phyloP scores from a whole-genome alignment of 2,329 filamentous ascomycete species.

The Metarhizium brunneum region DNA sequence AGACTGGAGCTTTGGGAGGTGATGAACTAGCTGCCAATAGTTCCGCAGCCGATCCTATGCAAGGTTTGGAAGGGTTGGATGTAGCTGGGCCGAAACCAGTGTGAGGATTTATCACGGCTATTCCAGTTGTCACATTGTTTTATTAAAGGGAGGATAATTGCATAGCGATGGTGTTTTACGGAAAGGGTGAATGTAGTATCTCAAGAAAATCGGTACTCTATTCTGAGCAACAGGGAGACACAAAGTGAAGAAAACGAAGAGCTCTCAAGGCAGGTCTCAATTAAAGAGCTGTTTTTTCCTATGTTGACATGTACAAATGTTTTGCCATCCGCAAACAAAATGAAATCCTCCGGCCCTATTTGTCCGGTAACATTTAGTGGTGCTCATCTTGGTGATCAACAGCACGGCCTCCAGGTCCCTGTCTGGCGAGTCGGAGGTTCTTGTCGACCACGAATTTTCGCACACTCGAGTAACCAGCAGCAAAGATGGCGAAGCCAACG shows the following conservation, averaged over 20 bases:
- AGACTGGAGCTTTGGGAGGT: slow-evolving; percentile 38
- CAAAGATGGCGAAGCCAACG: slow-evolving; percentile 72
- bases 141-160: slow-evolving; percentile 15
- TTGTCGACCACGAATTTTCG: slow-evolving; percentile 85
- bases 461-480: slow-evolving; percentile 71
- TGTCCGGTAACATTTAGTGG: not conserved
- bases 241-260: slow-evolving; percentile 11
- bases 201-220: slow-evolving; percentile 4
- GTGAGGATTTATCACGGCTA: slow-evolving; percentile 30
- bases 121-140: slow-evolving; percentile 4
- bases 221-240: slow-evolving; percentile 13
- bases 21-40: slow-evolving; percentile 28
- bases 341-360: slow-evolving; percentile 2
- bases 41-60: slow-evolving; percentile 77
- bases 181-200: slow-evolving; percentile 14
- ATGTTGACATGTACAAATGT: slow-evolving; percentile 11
- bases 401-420: slow-evolving; percentile 38
- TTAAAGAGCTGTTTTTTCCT: slow-evolving; percentile 6
- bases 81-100: slow-evolving; percentile 83
- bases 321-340: slow-evolving; percentile 6
- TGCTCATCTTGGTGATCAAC: slow-evolving; percentile 19
- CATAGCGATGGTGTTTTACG: slow-evolving; percentile 38
- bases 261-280: slow-evolving; percentile 6
- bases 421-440: slow-evolving; percentile 78
- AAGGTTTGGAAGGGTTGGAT: slow-evolving; percentile 85